Percentiles rank a stretch among this genome's conserved stretches.
Conservation (phyloP, 345 rosid genomes). For the Erysimum cheiranthoides region DNA sequence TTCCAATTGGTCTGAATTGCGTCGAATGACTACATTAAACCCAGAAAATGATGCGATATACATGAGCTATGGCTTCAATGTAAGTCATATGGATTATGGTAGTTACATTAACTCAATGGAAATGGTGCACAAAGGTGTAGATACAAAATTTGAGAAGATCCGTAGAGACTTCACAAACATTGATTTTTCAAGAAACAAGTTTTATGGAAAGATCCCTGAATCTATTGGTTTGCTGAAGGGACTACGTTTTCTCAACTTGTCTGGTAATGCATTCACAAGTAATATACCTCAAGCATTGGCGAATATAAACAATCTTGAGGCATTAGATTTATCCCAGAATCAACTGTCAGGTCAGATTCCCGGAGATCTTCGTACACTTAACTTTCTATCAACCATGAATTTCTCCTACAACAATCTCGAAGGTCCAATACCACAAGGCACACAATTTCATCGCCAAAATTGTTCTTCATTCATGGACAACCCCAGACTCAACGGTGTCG, state of each 20-base stretch:
- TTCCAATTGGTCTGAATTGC: not conserved
- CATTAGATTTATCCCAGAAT: not conserved
- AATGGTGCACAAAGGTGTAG: not conserved
- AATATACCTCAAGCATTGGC: not conserved
- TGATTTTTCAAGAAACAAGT: not conserved
- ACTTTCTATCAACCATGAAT: not conserved
- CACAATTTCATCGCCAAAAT: no score
- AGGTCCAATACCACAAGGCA: no score
- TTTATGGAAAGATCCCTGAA: not conserved
- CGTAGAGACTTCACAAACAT: not conserved
- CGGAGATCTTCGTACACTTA: not conserved
- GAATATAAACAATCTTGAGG: not conserved
- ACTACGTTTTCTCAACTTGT: not conserved
- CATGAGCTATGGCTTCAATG: no score
- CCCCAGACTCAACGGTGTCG: not conserved
- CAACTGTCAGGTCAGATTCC: not conserved
- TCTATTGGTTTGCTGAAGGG: not conserved
- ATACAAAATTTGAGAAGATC: not conserved
- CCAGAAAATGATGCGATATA: fast-evolving
- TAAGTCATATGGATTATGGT: no score
- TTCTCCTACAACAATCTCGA: no score
- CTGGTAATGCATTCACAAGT: not conserved
- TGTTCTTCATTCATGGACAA: not conserved
- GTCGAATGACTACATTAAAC: not conserved
- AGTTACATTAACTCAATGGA: no score